These are phyloP conservation scores for Syzygium malaccense DNA, from an alignment of 441 rosid species.

Conservation along the genomic window DNA sequence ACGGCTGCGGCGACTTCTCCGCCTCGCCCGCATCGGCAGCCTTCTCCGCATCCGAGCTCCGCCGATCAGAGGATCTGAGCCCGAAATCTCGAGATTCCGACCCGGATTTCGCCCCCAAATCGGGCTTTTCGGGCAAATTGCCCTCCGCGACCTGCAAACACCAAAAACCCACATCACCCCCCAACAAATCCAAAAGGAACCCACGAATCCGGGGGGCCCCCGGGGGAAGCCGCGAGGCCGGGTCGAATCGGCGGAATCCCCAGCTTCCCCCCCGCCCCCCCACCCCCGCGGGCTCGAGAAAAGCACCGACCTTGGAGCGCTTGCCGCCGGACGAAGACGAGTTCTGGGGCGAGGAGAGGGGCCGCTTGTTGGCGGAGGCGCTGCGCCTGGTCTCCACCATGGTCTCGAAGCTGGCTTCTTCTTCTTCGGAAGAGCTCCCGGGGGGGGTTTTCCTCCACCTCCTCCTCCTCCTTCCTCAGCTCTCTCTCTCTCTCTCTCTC, in stretches of 20 bases:
- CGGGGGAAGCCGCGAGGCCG: neutral
- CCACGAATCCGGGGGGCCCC: neutral
- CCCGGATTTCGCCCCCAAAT: conserved; percentile 51
- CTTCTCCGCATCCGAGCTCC: conserved; percentile 31
- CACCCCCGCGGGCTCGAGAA: neutral
- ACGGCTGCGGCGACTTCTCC: conserved; percentile 39
- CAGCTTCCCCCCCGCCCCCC: neutral
- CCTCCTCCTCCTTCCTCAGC: neutral
- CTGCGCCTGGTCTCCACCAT: conserved; percentile 98
- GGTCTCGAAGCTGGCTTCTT: neutral
- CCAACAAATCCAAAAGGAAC: neutral
- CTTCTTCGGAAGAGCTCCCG: no score
- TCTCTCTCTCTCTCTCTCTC: neutral
- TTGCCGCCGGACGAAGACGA: conserved; percentile 15
- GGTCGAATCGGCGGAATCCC: neutral
- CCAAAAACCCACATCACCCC: conserved; percentile 10
- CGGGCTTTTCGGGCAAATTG: conserved; percentile 22
- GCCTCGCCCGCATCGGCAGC: conserved; percentile 16
- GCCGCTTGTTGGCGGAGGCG: conserved; percentile 67
- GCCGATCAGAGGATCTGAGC: conserved; percentile 65
- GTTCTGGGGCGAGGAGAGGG: conserved; percentile 20
- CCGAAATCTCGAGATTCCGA: conserved; percentile 47
- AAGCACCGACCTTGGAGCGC: conserved; percentile 23
- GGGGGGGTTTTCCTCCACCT: no score
- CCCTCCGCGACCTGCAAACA: conserved; percentile 45